Conservation (phyloP, 768 basidiomycete species). For the Hygrocybe coccinea region DNA sequence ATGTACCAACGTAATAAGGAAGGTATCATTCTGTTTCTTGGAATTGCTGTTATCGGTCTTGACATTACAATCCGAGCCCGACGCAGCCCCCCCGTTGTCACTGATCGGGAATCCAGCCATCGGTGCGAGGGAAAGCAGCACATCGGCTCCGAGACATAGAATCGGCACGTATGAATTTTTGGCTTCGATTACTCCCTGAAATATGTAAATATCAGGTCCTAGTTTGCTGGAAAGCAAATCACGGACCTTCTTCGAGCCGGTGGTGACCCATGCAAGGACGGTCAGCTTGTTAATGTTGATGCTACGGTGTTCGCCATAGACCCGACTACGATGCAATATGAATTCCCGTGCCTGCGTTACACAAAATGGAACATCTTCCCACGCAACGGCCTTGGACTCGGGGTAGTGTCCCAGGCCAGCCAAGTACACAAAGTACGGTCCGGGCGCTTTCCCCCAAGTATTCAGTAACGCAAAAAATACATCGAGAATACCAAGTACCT, state of each 20-base stretch:
- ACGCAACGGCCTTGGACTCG: slow-evolving; percentile 10
- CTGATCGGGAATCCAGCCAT: slow-evolving; percentile 14
- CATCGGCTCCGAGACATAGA: slow-evolving; percentile 37
- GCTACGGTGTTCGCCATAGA: slow-evolving; percentile 33
- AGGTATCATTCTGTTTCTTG: slow-evolving; percentile 8
- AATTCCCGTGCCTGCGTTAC: slow-evolving; percentile 26
- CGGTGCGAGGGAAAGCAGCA: slow-evolving; percentile 30
- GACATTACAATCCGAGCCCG: too few species aligned
- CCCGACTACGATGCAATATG: slow-evolving; percentile 27
- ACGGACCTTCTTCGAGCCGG: slow-evolving; percentile 35
- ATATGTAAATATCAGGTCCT: slow-evolving; percentile 14
- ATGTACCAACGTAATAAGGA: slow-evolving; percentile 39
- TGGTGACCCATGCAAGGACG: slow-evolving; percentile 40
- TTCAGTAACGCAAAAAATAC: background rate
- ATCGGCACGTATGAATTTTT: slow-evolving; percentile 27
- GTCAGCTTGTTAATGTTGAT: slow-evolving; percentile 33
- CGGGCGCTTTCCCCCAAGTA: slow-evolving; percentile 11
- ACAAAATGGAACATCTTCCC: slow-evolving; percentile 23
- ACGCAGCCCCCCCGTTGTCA: background rate
- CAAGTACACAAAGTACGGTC: slow-evolving; percentile 30
- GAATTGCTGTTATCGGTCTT: background rate
- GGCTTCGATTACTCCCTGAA: slow-evolving; percentile 22
- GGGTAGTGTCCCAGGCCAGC: slow-evolving; percentile 7
- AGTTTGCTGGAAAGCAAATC: background rate
- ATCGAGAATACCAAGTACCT: background rate